A percentile compares a stretch with the other conserved stretches of the same genome.
phyloP scores from a whole-genome alignment of 2,329 filamentous ascomycete species.

The Pseudogymnoascus sp. region DNA sequence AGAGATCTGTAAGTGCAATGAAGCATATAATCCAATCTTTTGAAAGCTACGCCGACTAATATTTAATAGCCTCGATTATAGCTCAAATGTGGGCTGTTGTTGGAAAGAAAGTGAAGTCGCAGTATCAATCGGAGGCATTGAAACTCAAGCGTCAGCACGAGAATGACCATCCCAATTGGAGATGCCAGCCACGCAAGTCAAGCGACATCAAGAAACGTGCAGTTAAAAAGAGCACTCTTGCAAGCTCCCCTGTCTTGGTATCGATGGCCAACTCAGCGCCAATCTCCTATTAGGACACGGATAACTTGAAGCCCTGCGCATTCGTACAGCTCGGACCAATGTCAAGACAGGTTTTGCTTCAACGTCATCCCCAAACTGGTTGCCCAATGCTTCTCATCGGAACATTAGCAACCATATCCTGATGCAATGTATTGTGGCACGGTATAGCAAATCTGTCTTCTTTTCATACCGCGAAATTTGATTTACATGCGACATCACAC shows the following conservation, averaged over 20 bases:
- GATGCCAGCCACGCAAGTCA: not conserved
- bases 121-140: not conserved
- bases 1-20: not conserved
- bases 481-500: not conserved
- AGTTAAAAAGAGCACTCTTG: not conserved
- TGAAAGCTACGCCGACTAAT: not conserved
- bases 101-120: not conserved
- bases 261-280: not conserved
- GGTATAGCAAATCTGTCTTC: not conserved
- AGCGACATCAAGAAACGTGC: not conserved
- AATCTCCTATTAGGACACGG: not conserved
- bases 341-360: not conserved
- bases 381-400: not conserved
- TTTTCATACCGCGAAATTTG: not conserved
- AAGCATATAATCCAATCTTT: not conserved
- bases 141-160: not conserved
- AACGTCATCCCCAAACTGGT: not conserved
- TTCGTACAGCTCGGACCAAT: not conserved
- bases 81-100: not conserved
- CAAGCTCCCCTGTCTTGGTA: not conserved
- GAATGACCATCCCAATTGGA: not conserved
- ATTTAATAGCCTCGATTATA: not conserved
- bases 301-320: not conserved
- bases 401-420: not conserved
- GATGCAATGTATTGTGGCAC: not conserved